Evolutionary conservation across 2,329 filamentous ascomycete species (phyloP).

Genomic region (Aureobasidium musti): DNA sequence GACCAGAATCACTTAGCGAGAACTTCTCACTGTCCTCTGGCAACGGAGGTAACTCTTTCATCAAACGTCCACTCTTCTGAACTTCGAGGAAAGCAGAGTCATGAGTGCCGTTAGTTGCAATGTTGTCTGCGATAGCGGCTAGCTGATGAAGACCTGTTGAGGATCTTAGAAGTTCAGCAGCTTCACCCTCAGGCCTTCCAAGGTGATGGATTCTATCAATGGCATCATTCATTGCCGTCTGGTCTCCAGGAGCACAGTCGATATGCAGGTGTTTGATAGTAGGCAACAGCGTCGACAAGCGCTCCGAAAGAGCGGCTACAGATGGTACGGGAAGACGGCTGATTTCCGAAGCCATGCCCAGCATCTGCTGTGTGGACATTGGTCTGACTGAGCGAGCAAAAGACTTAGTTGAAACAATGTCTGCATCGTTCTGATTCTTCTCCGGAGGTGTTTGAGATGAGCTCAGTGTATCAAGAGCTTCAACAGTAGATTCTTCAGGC

Average conservation of each 20-base stretch:
- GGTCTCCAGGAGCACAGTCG: conserved; percentile 41
- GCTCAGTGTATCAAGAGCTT: conserved; percentile 17
- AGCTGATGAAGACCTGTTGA: conserved; percentile 44
- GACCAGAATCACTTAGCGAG: conserved; percentile 24
- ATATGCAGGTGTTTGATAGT: conserved; percentile 47
- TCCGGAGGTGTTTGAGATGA: background rate
- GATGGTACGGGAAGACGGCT: conserved; percentile 51
- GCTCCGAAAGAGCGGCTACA: conserved; percentile 48
- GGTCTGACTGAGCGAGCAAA: conserved; percentile 33
- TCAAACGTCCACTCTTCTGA: conserved; percentile 33
- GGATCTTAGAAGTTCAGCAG: conserved; percentile 34
- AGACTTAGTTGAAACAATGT: conserved; percentile 19
- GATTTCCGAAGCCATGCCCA: conserved; percentile 48
- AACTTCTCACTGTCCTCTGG: conserved; percentile 33
- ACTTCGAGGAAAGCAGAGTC: conserved; percentile 37
- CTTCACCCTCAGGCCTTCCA: conserved; percentile 36
- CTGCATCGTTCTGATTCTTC: conserved; percentile 10
- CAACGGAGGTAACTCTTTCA: conserved; percentile 44
- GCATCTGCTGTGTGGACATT: conserved; percentile 47
- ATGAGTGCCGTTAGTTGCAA: conserved; percentile 43
- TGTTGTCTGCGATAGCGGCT: conserved; percentile 43
- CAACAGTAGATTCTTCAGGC: conserved; percentile 26
- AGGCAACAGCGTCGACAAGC: conserved; percentile 51
- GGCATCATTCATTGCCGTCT: conserved; percentile 43
- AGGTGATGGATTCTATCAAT: conserved; percentile 42